phyloP scores from a whole-genome alignment of 169 alveolate genomes.

The Eimeria praecox region DNA sequence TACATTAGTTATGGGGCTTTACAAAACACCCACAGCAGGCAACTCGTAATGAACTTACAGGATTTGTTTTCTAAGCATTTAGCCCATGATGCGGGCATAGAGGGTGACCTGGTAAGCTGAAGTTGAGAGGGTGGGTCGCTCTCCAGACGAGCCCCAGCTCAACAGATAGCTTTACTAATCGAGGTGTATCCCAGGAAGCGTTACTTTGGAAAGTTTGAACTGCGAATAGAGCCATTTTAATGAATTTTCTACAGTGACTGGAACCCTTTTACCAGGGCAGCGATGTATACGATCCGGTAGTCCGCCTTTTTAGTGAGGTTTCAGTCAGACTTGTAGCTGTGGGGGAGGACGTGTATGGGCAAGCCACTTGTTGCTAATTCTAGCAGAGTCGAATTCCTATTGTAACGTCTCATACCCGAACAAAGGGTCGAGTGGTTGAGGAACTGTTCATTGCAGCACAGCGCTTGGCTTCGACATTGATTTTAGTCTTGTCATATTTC shows the following conservation, averaged over 20 bases:
- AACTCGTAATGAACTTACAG: not conserved
- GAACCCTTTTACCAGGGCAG: not conserved
- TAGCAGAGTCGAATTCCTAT: not conserved
- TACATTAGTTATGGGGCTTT: too few species aligned
- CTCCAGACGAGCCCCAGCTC: not conserved
- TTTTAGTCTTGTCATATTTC: not conserved
- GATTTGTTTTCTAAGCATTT: too few species aligned
- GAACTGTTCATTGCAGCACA: not conserved
- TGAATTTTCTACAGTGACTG: too few species aligned
- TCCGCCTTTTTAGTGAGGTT: too few species aligned
- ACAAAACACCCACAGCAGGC: not conserved
- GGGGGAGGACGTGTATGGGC: too few species aligned
- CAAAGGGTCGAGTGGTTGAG: not conserved
- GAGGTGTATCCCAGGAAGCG: not conserved
- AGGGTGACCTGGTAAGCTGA: too few species aligned
- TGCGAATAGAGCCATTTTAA: not conserved
- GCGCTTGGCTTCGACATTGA: not conserved
- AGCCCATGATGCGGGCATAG: too few species aligned
- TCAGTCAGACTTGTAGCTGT: too few species aligned
- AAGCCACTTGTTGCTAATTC: too few species aligned
- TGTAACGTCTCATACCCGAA: not conserved
- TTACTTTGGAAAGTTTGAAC: not conserved
- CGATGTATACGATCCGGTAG: not conserved
- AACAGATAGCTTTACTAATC: not conserved
- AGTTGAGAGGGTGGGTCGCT: too few species aligned